Base-by-base conservation (phyloP, 306 rosid species). In the Prunus campanulata region DNA sequence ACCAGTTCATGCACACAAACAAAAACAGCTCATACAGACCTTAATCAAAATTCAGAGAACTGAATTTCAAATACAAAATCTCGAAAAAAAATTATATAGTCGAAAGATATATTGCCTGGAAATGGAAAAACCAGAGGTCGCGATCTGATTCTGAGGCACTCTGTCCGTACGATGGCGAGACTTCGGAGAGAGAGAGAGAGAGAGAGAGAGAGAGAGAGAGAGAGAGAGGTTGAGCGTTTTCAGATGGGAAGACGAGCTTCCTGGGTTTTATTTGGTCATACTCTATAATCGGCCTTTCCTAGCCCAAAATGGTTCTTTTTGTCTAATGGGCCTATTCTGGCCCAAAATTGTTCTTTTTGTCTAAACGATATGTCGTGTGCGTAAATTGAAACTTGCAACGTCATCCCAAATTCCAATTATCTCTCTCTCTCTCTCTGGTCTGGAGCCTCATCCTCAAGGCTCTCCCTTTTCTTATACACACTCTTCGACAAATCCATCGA, bases 71-170 rank as follows among this genome's bases (percentile, higher is more conserved):
- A 14, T 46, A 57, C 13, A 15, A 55, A 20, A 55, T 9, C 22
- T 2, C 3, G 3, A 66, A 16, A 27, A 29, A 1, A 47, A 0
- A 50, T 11, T 5, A 25, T 5, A 64, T 68, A 55, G 29, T 1
- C 14, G 27, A 32, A 55, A 25, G 25, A 0, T 35, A 30, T 22
- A 68, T 66, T 68, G 67, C 83, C 79, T 67, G 79, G 51, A 61
- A 68, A 29, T 11, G 24, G 70, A 7, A 51, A 79, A 73, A 48
- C 27, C 9, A 16, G 69, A 79, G 74, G 69, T 66, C 60, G 70
- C 69, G 83, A 79, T 79, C 83, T 67, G 83, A 47, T n/a, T 72
- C 82, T 10, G 69, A 59, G 54, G 71, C 20, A 2, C 44, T 20
- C n/a, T 27, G 70, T 60, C 81, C 76, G 47, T 56, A 20, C 55